Evolutionary conservation across 2,329 filamentous ascomycete species (phyloP).

Genomic region (Aspergillus ochraceus): DNA sequence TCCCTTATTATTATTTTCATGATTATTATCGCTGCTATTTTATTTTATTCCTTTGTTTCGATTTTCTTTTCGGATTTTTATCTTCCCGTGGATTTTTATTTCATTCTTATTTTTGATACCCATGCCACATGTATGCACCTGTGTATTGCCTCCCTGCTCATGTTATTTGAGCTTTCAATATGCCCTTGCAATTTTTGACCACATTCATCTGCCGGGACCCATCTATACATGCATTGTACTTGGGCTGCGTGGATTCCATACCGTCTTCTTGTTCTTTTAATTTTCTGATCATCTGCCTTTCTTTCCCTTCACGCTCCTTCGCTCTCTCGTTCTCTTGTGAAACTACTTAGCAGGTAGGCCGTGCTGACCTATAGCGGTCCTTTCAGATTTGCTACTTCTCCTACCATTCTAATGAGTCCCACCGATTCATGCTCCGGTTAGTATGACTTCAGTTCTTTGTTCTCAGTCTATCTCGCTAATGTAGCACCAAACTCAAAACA

Average conservation of each 20-base stretch:
- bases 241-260: constrained; percentile 8
- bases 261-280: constrained; percentile 3
- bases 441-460: constrained; percentile 25
- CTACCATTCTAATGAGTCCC: constrained; percentile 52
- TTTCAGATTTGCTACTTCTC: constrained; percentile 52
- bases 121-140: constrained; percentile 31
- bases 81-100: not conserved
- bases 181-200: constrained; percentile 9
- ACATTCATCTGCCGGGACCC: constrained; percentile 5
- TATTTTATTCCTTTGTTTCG: constrained; percentile 1
- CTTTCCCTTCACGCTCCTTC: not conserved
- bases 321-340: not conserved
- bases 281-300: constrained; percentile 3
- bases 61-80: constrained; percentile 4
- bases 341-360: constrained; percentile 1
- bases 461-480: not conserved
- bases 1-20: not conserved
- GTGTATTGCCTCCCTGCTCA: constrained; percentile 10
- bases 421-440: constrained; percentile 57
- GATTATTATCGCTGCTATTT: not conserved
- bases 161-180: constrained; percentile 11
- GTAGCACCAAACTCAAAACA: not conserved
- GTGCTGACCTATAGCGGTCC: constrained; percentile 20
- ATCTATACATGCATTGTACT: constrained; percentile 14
- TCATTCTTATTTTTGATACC: constrained; percentile 18